Conservation (phyloP, 768 basidiomycete genomes). For the Russula emetica region DNA sequence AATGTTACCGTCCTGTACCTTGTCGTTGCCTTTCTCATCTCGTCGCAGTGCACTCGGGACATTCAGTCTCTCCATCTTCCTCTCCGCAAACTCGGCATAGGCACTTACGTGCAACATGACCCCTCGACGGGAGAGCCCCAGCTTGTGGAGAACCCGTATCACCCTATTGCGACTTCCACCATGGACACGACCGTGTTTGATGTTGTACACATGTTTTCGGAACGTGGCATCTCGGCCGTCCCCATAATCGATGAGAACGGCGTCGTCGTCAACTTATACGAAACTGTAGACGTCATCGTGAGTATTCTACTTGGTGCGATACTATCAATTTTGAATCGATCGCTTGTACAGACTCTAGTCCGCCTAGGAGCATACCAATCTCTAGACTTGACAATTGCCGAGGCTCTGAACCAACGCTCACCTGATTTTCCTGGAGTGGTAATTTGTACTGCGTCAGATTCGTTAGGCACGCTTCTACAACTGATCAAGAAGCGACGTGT, state of each 20-base stretch:
- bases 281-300: constrained; percentile 98
- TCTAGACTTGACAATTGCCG: constrained; percentile 89
- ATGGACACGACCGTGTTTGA: constrained; percentile 92
- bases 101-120: constrained; percentile 71
- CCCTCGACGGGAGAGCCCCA: constrained; percentile 45
- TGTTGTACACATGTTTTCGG: constrained; percentile 98
- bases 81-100: constrained; percentile 84
- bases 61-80: constrained; percentile 75
- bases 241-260: constrained; percentile 93
- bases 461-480: constrained; percentile 82
- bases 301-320: constrained; percentile 32
- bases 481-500: constrained; percentile 91
- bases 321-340: neutral
- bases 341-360: constrained; percentile 71
- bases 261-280: constrained; percentile 92
- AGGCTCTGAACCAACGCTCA: constrained; percentile 88
- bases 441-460: constrained; percentile 89
- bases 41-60: constrained; percentile 75
- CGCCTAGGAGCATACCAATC: constrained; percentile 91
- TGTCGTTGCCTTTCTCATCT: constrained; percentile 3
- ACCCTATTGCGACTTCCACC: constrained; percentile 89
- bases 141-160: constrained; percentile 65
- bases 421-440: constrained; percentile 97
- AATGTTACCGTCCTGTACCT: constrained; percentile 31
- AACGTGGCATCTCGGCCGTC: constrained; percentile 91